Evolutionary conservation across 768 basidiomycete species (phyloP).

Genomic region (Tubosaeta sp.): DNA sequence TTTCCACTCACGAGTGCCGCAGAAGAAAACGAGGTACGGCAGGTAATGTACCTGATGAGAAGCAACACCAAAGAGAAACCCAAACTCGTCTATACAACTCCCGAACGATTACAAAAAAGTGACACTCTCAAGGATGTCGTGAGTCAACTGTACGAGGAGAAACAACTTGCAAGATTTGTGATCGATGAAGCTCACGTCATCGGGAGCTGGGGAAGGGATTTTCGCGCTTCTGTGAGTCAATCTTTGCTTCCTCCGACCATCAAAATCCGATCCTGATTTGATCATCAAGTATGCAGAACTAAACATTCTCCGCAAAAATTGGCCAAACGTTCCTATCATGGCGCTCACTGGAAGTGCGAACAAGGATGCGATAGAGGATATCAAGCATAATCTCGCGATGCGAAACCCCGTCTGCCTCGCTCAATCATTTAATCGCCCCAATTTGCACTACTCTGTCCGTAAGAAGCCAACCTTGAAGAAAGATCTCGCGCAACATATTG

Average conservation of each 20-base stretch:
- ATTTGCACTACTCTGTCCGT: slow-evolving; percentile 71
- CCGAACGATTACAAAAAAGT: slow-evolving; percentile 78
- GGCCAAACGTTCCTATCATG: slow-evolving; percentile 84
- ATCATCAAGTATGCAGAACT: slow-evolving; percentile 60
- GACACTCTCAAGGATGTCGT: slow-evolving; percentile 52
- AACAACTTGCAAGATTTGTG: slow-evolving; percentile 80
- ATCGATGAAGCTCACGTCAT: slow-evolving; percentile 98
- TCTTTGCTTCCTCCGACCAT: not conserved
- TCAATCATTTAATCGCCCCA: slow-evolving; percentile 93
- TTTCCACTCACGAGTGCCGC: slow-evolving; percentile 64
- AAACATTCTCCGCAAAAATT: slow-evolving; percentile 64
- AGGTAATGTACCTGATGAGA: slow-evolving; percentile 41
- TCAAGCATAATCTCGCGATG: slow-evolving; percentile 67
- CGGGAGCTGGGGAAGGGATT: slow-evolving; percentile 91
- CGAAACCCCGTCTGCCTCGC: slow-evolving; percentile 51
- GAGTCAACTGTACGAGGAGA: slow-evolving; percentile 47
- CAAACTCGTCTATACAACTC: slow-evolving; percentile 81
- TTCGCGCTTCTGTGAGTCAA: slow-evolving; percentile 69
- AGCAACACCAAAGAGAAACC: slow-evolving; percentile 42
- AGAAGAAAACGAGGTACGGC: slow-evolving; percentile 35
- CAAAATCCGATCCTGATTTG: slow-evolving; percentile 10
- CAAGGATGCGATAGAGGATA: slow-evolving; percentile 69
- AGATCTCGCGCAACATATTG: slow-evolving; percentile 56
- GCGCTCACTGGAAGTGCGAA: slow-evolving; percentile 96
- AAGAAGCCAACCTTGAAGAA: slow-evolving; percentile 41